A percentile compares a stretch with the other conserved stretches of the same genome.
phyloP scores from a whole-genome alignment of 257 asterid species.

The Osmanthus fragrans region DNA sequence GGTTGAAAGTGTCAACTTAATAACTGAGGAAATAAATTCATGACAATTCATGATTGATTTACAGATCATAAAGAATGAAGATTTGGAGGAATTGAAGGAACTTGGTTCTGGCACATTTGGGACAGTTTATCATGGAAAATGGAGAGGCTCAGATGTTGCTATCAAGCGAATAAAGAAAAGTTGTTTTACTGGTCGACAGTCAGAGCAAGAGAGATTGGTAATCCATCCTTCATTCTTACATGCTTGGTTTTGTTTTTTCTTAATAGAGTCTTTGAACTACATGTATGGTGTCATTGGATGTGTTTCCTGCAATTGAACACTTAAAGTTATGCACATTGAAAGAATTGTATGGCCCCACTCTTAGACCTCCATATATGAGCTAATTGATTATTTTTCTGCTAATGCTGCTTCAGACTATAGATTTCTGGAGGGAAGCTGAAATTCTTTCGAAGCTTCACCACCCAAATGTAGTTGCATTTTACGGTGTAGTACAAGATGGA shows the following conservation, averaged over 20 bases:
- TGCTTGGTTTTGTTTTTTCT: not conserved
- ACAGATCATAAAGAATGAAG: conserved; percentile 52
- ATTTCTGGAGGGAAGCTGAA: conserved; percentile 78
- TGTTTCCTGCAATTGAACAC: conserved; percentile 14
- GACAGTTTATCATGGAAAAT: conserved; percentile 64
- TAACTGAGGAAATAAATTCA: conserved; percentile 3
- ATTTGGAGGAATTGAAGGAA: conserved; percentile 59
- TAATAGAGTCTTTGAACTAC: conserved; percentile 7
- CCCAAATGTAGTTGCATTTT: conserved; percentile 78
- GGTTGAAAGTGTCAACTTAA: conserved; percentile 4
- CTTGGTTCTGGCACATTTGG: conserved; percentile 71
- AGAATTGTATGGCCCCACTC: not conserved
- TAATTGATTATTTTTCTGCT: conserved; percentile 15
- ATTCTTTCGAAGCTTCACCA: conserved; percentile 78
- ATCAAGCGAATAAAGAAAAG: conserved; percentile 81
- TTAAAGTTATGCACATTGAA: conserved; percentile 15
- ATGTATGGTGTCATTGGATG: not conserved
- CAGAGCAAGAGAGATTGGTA: conserved; percentile 90
- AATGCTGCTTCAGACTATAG: conserved; percentile 44
- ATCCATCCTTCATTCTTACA: conserved; percentile 13
- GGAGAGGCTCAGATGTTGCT: conserved; percentile 87
- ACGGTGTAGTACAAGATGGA: conserved; percentile 78
- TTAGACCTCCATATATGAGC: not conserved
- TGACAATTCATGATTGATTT: conserved; percentile 16
- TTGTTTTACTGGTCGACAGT: conserved; percentile 77